Base-by-base conservation (phyloP, 208 protist genomes). In the Crithidia brevicula region DNA sequence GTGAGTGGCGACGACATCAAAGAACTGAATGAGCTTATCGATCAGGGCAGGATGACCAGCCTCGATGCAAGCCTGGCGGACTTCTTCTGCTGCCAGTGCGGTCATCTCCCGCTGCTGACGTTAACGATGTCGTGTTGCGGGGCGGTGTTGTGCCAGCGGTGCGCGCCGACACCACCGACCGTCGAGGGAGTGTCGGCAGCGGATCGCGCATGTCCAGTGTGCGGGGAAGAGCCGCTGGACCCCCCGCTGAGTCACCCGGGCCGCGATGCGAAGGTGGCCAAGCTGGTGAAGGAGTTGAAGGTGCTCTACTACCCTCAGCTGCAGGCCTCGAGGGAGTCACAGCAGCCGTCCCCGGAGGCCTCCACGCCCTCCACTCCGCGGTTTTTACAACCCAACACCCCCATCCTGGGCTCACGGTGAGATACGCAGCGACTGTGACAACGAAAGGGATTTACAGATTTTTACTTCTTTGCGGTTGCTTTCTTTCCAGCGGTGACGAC, bases 101-200 rank as follows among this genome's bases (percentile, higher is more conserved):
- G 54, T n/a, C 66, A 65, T 2, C 58, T 95, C 9, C 89, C 89
- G 15, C 53, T 56, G 11, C 53, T 80, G 27, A 92, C 85, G 46
- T 67, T 91, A 2, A 95, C 89, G 30, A 89, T 91, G 78, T 86
- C 82, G 6, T 95, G 89, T 70, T 95, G 89, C 59, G 89, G 84
- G n/a, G 77, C 79, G 5, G 62, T 92, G 42, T 20, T 95, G 31
- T 95, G 89, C 66, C 40, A 73, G 25, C 43, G 54, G 13, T 95
- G 89, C 67, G 79, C 74, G 23, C 86, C 89, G 0, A 81, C 82
- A 15, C 79, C 83, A 2, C 77, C 81, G 7, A 78, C 76, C 1
- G 72, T 81, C 7, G 70, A 77, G 22, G 75, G 62, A 8, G 78
- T 80, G 3, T 50, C 79, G 27, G 67, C 60, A 22, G 59, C 72